Evolutionary conservation across 2,329 filamentous ascomycete genomes (phyloP).

Genomic region (Waltergamsia citrina): DNA sequence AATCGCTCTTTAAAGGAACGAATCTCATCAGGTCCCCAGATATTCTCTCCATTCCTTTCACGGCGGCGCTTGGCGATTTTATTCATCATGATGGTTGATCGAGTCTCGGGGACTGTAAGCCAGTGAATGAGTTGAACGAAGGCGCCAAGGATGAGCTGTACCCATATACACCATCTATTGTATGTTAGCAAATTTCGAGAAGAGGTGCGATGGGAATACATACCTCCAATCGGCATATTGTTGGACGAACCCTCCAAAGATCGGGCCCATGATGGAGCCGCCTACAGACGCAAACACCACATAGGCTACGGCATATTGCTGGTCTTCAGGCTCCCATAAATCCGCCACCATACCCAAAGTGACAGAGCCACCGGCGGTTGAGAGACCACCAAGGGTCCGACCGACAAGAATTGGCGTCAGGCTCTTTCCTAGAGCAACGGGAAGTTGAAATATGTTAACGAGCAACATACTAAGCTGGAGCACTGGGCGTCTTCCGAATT

Average conservation of each 20-base stretch:
- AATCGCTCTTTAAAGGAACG: slow-evolving; percentile 49
- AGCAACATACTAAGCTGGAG: slow-evolving; percentile 64
- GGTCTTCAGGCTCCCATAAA: slow-evolving; percentile 61
- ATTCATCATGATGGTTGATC: slow-evolving; percentile 70
- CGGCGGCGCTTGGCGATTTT: slow-evolving; percentile 63
- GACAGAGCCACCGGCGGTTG: slow-evolving; percentile 60
- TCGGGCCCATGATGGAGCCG: slow-evolving; percentile 66
- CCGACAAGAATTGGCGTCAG: slow-evolving; percentile 62
- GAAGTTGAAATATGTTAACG: slow-evolving; percentile 69
- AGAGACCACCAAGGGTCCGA: slow-evolving; percentile 58
- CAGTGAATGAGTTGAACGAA: slow-evolving; percentile 59
- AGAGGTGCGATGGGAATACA: slow-evolving; percentile 4
- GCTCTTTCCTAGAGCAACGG: slow-evolving; percentile 63
- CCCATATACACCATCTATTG: slow-evolving; percentile 61
- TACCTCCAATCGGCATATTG: slow-evolving; percentile 57
- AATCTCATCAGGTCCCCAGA: slow-evolving; percentile 68
- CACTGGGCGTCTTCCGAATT: slow-evolving; percentile 68
- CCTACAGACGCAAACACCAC: slow-evolving; percentile 73
- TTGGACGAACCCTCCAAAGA: slow-evolving; percentile 70
- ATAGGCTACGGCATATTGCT: slow-evolving; percentile 68
- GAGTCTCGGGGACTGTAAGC: slow-evolving; percentile 66
- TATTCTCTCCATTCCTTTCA: slow-evolving; percentile 39
- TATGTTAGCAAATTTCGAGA: too few species aligned
- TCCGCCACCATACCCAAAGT: slow-evolving; percentile 69
- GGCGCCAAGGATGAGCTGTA: slow-evolving; percentile 70